A percentile compares a stretch with the other conserved stretches of the same genome.
phyloP scores from a whole-genome alignment of 306 rosid genomes.

The Neltuma alba region DNA sequence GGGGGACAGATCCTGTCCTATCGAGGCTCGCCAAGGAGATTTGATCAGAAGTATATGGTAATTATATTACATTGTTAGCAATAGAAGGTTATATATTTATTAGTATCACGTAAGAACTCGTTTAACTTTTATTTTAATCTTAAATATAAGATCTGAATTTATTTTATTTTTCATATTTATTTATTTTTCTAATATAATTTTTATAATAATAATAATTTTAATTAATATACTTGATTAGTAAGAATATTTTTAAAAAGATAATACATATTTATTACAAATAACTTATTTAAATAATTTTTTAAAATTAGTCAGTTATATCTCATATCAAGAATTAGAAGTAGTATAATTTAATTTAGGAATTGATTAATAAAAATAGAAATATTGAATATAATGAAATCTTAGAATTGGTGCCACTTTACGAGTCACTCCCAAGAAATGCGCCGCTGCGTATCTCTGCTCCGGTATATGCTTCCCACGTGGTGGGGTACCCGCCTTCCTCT shows the following conservation, averaged over 20 bases:
- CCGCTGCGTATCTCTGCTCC: conserved; percentile 1
- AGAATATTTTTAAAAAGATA: too few species aligned
- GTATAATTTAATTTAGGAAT: background rate
- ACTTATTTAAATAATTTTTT: too few species aligned
- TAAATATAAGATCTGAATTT: too few species aligned
- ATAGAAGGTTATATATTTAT: background rate
- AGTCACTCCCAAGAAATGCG: conserved; percentile 17
- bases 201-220: too few species aligned
- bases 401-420: background rate
- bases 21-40: background rate
- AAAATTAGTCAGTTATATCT: too few species aligned
- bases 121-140: too few species aligned
- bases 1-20: background rate
- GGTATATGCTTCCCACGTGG: conserved; percentile 42
- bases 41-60: background rate
- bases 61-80: background rate
- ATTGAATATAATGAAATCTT: background rate
- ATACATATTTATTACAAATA: too few species aligned
- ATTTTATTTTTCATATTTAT: too few species aligned
- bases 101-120: too few species aligned
- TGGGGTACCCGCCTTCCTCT: conserved; percentile 33
- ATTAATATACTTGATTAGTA: too few species aligned
- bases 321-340: too few species aligned
- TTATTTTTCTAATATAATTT: too few species aligned
- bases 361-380: background rate